phyloP scores from a whole-genome alignment of 192 early-diverging fungal species.

The Gonapodya sp. region DNA sequence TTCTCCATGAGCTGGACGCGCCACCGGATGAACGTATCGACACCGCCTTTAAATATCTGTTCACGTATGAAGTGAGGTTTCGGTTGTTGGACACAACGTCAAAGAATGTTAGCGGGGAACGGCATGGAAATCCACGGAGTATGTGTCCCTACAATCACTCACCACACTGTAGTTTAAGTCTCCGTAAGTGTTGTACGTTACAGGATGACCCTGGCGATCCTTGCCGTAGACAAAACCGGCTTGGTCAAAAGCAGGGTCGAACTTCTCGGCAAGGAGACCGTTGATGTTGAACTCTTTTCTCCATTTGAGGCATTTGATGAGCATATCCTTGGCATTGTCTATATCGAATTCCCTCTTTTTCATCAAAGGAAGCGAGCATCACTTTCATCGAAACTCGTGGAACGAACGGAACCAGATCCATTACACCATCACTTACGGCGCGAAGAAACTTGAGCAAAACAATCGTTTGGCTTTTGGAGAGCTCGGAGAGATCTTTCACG shows the following conservation, averaged over 20 bases:
- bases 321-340: conserved; percentile 16
- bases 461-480: conserved; percentile 11
- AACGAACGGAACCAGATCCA: background rate
- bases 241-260: conserved; percentile 9
- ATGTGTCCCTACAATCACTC: too few species aligned
- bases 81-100: conserved; percentile 4
- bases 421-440: conserved; percentile 2
- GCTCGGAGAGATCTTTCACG: background rate
- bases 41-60: conserved; percentile 15
- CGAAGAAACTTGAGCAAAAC: conserved; percentile 28
- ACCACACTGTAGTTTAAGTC: background rate
- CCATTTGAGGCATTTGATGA: conserved; percentile 21
- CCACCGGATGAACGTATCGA: conserved; percentile 24
- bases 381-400: background rate
- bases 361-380: too few species aligned
- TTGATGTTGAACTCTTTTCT: conserved; percentile 21
- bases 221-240: conserved; percentile 18
- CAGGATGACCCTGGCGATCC: conserved; percentile 18
- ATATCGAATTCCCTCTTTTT: conserved; percentile 23
- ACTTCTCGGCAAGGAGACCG: conserved; percentile 15
- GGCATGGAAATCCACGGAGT: background rate
- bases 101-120: conserved; percentile 7
- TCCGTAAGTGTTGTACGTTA: conserved; percentile 26
- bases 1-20: conserved; percentile 26
- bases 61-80: background rate